Evolutionary conservation across 345 rosid species (phyloP), one percentile per base, ranked within the genome.

Genomic region (Syzygium jambos): DNA sequence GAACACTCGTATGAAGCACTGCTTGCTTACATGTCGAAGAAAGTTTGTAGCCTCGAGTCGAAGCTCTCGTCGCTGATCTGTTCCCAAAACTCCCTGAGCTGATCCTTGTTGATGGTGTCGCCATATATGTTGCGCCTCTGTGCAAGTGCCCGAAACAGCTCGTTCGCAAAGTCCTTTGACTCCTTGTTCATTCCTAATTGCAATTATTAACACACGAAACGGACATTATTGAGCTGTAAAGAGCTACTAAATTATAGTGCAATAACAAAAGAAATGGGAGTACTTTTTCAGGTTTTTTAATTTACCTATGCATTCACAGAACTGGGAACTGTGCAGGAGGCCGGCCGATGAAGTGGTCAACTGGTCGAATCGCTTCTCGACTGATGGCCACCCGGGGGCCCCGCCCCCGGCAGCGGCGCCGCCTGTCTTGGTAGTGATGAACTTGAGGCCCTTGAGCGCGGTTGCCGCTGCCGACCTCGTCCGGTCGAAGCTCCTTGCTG

Each of bases 401-500:
- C 90, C 88, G 41, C 89, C 92, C 30, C 89, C 86, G 46, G 90
- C 93, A 8, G 85, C 86, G 34, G 89, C 92, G 9, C 87, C 61
- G 27, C 92, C 93, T 3, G 97, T 90, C 85, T 95, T 96, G 84
- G 94, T 51, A 9, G 98, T 85, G 52, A 95, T 95, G 90, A 97
- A 97, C 92, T 96, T 93, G 78, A 97, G 95, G n/a, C 99, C 99
- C 86, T 93, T 94, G 85, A 96, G 91, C 51, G 98, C 99, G 78
- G 92, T 96, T 73, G 93, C 85, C 4, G 98, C 97, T 0, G 97
- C 97, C 1, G 99, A 96, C 89, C 95, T 96, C 4, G 90, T 93
- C 73, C 98, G 87, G 59, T 97, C 97, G 49, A 93, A 93, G 23
- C 94, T 89, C 5, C 89, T 51, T 3, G 90, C 90, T 2, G 92